phyloP scores from a whole-genome alignment of 1,284 basidiomycete genomes.

The Chalciporus sp. region DNA sequence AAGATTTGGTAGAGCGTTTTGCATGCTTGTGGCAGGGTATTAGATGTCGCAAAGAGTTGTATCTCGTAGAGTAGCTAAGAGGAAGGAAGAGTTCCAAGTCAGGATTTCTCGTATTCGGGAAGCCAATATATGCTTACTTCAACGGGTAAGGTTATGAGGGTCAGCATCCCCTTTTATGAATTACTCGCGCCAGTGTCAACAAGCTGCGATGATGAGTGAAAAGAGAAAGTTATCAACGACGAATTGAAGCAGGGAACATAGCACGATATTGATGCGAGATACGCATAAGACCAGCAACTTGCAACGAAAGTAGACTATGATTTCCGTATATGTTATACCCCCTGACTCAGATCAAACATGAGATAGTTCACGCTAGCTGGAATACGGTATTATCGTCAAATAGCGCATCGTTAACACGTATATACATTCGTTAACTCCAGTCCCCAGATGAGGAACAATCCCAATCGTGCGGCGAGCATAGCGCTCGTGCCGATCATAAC shows the following conservation, averaged over 20 bases:
- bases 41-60: conserved; percentile 65
- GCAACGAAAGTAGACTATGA: neutral
- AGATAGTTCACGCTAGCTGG: neutral
- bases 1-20: conserved; percentile 55
- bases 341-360: neutral
- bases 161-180: conserved; percentile 43
- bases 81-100: neutral
- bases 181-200: neutral
- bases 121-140: conserved; percentile 40
- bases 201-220: no score
- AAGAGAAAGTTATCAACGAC: neutral
- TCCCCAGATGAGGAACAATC: no score
- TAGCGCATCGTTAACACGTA: no score
- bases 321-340: neutral
- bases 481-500: no score
- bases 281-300: neutral
- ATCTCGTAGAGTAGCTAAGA: conserved; percentile 73
- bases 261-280: neutral
- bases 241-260: neutral
- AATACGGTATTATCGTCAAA: no score
- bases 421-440: no score
- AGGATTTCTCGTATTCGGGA: neutral
- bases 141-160: conserved; percentile 43
- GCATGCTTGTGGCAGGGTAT: conserved; percentile 58
- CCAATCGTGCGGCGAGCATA: no score